phyloP scores from a whole-genome alignment of 208 protist species.

The Trypanosoma melophagium region DNA sequence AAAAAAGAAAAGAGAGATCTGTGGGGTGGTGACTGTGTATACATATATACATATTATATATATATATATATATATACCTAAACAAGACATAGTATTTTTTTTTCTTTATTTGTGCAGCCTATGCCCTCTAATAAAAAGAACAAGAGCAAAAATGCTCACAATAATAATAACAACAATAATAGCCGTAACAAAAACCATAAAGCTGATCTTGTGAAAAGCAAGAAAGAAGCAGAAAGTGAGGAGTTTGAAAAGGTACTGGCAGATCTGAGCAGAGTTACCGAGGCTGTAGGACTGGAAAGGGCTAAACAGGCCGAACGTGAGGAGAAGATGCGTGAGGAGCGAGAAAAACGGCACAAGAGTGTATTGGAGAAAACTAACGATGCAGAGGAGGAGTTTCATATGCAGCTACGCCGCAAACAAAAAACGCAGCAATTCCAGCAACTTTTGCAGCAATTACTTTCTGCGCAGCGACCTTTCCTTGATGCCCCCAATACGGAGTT shows the following conservation, averaged over 20 bases:
- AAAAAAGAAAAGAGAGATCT: no score
- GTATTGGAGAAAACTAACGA: constrained; percentile 46
- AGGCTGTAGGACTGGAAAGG: constrained; percentile 41
- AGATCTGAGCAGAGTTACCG: constrained; percentile 64
- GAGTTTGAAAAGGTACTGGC: constrained; percentile 75
- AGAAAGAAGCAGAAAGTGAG: constrained; percentile 56
- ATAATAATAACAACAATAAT: constrained; percentile 13
- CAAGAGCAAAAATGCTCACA: constrained; percentile 13
- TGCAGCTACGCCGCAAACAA: constrained; percentile 47
- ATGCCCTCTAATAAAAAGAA: constrained; percentile 40
- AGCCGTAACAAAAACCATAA: constrained; percentile 16
- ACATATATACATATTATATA: no score
- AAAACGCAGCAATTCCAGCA: constrained; percentile 69
- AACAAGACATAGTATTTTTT: no score
- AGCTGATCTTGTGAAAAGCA: constrained; percentile 32
- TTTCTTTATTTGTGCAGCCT: no score
- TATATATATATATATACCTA: constrained; percentile 6
- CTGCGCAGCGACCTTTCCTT: constrained; percentile 52
- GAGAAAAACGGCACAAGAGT: constrained; percentile 43
- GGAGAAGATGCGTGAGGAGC: constrained; percentile 36
- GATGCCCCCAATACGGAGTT: constrained; percentile 71
- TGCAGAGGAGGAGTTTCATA: constrained; percentile 38
- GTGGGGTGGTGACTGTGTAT: no score
- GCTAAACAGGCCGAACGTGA: constrained; percentile 37
- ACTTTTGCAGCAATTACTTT: constrained; percentile 62